Base-by-base conservation (phyloP, 441 rosid genomes). In the Bocquillonia castaneifolia region DNA sequence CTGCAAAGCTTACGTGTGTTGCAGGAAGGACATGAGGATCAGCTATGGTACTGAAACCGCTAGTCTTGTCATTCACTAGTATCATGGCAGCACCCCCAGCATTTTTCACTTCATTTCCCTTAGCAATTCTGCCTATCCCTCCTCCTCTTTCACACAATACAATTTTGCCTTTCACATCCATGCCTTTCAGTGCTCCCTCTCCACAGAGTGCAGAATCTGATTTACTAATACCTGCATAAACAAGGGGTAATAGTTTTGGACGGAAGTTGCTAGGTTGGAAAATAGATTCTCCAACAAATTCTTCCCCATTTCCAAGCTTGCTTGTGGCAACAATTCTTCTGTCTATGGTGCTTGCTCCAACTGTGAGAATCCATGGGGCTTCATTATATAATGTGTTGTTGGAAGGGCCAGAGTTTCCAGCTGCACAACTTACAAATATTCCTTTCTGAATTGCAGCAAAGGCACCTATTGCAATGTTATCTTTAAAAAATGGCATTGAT, bases 311-410 rank as follows among this genome's bases (percentile, higher is more conserved):
- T 50, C 81, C 78, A 6, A 83, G 79, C 75, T 70, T 79, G 51
- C 77, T 81, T 20, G 65, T 69, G 23, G 84, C 83, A 25, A 39
- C 47, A n/a, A 83, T 59, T 55, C 51, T 74, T 63, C 83, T 71
- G 59, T 80, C 79, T 20, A 74, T 40, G 51, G 84, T 80, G 79
- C 80, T 82, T 54, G 86, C 90, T 55, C 82, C 88, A n/a, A 82
- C 85, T 0, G 85, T 76, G 53, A 80, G 83, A 64, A 79, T 69
- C 88, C 86, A 85, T 0, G 87, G 88, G 31, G 86, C 88, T 61
- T 87, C 80, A 28, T 83, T 82, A 0, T 74, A 78, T 64, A 80
- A 28, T 8, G 83, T 64, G 64, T 72, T 3, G 3, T 58, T 55
- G 20, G 18, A 31, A 76, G 86, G 88, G 29, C 88, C 85, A 0